These are phyloP conservation scores for Coemansia sp. DNA, from an alignment of 192 early-diverging fungal species.

Conservation along the genomic window DNA sequence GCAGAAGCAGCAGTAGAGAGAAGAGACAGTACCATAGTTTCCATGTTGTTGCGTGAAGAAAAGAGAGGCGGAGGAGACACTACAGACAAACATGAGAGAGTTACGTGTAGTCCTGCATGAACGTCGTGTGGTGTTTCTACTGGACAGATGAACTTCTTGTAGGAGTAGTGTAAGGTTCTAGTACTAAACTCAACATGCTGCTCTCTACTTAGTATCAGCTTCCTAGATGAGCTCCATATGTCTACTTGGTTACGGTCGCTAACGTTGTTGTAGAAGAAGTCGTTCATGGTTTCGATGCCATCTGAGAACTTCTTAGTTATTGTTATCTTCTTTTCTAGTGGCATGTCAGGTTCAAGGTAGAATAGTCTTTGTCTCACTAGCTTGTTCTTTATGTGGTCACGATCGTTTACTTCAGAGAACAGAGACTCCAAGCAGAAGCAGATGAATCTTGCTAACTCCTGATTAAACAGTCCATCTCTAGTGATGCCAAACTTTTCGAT, in stretches of 20 bases:
- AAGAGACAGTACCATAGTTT: neutral
- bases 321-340: neutral
- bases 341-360: neutral
- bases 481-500: neutral
- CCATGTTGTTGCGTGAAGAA: neutral
- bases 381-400: neutral
- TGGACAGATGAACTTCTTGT: conserved; percentile 7
- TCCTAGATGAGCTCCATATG: conserved; percentile 1
- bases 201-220: neutral
- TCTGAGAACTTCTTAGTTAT: neutral
- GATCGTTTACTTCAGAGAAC: neutral
- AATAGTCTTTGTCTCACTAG: neutral
- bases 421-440: neutral
- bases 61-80: neutral
- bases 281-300: neutral
- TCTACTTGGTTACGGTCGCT: conserved; percentile 3
- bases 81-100: neutral
- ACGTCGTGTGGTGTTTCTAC: conserved; percentile 3
- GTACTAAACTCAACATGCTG: neutral
- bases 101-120: neutral
- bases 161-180: neutral
- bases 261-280: conserved; percentile 3
- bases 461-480: neutral
- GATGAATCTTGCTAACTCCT: neutral
- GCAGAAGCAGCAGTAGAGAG: neutral